Conservation (phyloP, 2,329 filamentous ascomycete genomes). For the Saccharata proteae region DNA sequence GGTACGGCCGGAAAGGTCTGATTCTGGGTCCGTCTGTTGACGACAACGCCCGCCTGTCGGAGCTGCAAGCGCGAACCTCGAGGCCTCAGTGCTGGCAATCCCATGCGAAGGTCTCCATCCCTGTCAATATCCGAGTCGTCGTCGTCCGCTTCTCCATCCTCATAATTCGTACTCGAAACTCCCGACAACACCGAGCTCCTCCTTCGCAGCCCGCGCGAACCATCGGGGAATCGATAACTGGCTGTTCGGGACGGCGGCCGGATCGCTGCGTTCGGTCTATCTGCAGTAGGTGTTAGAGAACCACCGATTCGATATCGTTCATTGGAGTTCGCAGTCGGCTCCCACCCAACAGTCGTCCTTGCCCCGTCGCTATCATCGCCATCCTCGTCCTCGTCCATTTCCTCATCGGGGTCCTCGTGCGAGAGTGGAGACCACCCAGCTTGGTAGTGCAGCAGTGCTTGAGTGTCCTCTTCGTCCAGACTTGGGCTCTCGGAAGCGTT, state of each 20-base stretch:
- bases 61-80: constrained; percentile 24
- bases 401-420: constrained; percentile 23
- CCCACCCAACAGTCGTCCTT: constrained; percentile 33
- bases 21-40: constrained; percentile 16
- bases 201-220: constrained; percentile 25
- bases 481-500: constrained; percentile 16
- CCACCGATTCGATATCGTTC: constrained; percentile 31
- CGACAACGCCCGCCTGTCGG: constrained; percentile 17
- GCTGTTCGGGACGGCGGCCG: constrained; percentile 26
- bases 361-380: constrained; percentile 29
- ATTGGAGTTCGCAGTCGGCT: constrained; percentile 32
- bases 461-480: constrained; percentile 27
- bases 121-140: constrained; percentile 27
- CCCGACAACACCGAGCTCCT: constrained; percentile 24
- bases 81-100: constrained; percentile 20
- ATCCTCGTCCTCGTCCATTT: constrained; percentile 25
- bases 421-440: constrained; percentile 23
- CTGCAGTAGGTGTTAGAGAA: constrained; percentile 37
- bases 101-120: constrained; percentile 25
- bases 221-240: constrained; percentile 20
- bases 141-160: constrained; percentile 30
- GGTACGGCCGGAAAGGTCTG: constrained; percentile 15
- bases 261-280: constrained; percentile 29
- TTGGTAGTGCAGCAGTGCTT: constrained; percentile 21
- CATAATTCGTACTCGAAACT: constrained; percentile 21